Evolutionary conservation across 2,329 filamentous ascomycete species (phyloP), one percentile per base, ranked within the genome.

Genomic region (Immersiporthe knoxdaviesiana): DNA sequence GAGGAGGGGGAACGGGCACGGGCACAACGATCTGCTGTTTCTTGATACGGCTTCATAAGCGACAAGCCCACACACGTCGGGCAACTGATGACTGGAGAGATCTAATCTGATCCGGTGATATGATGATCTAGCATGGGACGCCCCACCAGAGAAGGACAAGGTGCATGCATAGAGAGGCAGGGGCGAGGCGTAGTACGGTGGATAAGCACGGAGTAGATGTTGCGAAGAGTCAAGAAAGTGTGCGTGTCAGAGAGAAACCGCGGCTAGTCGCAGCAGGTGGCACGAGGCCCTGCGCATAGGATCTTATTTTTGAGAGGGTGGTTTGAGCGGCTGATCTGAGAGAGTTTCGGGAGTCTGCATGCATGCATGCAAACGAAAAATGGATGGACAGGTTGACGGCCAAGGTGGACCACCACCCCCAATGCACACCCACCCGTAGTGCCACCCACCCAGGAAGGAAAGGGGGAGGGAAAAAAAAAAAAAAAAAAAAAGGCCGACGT

Each of bases 91-190:
- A 39, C 59, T 24, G 35, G 18, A n/a, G 60, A 39, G 30, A 70
- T 70, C 69, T 70, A 68, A 70, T 70, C 69, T 68, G 69, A 70
- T 70, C 66, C 66, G 69, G 60, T 60, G 63, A 70, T 66, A 65
- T 41, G 68, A 64, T 52, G 44, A 47, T 35, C 50, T 68, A 39
- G 39, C 56, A 41, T 37, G 24, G 44, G 44, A n/a, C 7, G 52
- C 52, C 52, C 52, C 52, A 56, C 52, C 27, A n/a, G 27, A 35
- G 66, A 59, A 59, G 52, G 66, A 59, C 37, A 65, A 65, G 41
- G 32, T 62, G 68, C 68, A 68, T 63, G 69, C 63, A 65, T 50
- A 12, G 30, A 56, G 58, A 66, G 37, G 58, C 62, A 66, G 63
- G 47, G 60, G 54, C 30, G 44, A 44, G 47, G 63, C 65, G 65